A percentile compares a stretch with the other conserved stretches of the same genome.
Conservation (phyloP, 2,329 filamentous ascomycete genomes). For the Alternaria postmessia region DNA sequence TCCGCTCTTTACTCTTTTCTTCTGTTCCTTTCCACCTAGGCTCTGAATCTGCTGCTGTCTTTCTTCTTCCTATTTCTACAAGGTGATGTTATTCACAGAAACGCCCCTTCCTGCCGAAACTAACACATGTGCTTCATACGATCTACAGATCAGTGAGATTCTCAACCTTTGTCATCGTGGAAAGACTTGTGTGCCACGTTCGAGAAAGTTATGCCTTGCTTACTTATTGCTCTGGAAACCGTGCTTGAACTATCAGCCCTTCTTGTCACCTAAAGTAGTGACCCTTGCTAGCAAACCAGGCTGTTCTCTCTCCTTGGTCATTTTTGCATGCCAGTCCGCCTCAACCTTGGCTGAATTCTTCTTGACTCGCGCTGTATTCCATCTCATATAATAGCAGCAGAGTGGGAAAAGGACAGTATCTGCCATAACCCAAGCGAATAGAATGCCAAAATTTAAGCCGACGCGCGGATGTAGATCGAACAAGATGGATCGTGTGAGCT, state of each 20-base stretch:
- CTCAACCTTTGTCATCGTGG: not conserved
- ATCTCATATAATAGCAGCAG: slow-evolving; percentile 54
- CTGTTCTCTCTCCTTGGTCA: slow-evolving; percentile 39
- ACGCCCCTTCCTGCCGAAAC: not conserved
- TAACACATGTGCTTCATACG: not conserved
- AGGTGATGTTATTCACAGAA: not conserved
- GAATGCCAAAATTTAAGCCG: slow-evolving; percentile 66
- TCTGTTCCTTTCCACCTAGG: not conserved
- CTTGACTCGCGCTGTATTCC: slow-evolving; percentile 45
- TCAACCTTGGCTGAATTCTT: slow-evolving; percentile 33
- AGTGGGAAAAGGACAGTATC: slow-evolving; percentile 63
- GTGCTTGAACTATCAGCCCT: slow-evolving; percentile 1
- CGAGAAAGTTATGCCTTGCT: not conserved
- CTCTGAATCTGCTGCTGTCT: not conserved
- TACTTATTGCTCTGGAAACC: not conserved
- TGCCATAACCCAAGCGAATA: slow-evolving; percentile 66
- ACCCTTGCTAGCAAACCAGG: slow-evolving; percentile 37
- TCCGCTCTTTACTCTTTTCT: too few relatives aligned
- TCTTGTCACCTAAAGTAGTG: slow-evolving; percentile 30
- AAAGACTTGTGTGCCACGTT: not conserved
- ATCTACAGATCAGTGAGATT: not conserved
- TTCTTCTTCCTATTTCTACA: not conserved
- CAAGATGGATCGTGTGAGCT: slow-evolving; percentile 65
- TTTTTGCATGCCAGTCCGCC: slow-evolving; percentile 36
- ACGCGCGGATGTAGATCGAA: slow-evolving; percentile 67